phyloP scores from a whole-genome alignment of 805 yeast genomes.

The Diddensiella santjacobensis region DNA sequence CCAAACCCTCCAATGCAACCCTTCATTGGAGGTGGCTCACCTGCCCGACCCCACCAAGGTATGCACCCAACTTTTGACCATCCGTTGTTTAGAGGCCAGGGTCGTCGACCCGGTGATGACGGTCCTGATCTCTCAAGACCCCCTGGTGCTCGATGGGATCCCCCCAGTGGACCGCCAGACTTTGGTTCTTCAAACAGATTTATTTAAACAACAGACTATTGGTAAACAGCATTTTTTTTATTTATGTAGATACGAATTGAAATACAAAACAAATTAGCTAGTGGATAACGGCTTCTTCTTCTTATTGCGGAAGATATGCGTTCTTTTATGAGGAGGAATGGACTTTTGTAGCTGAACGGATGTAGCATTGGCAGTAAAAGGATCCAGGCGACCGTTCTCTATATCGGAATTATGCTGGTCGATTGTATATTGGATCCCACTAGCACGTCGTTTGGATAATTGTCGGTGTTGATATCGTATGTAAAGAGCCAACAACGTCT shows the following conservation, averaged over 20 bases:
- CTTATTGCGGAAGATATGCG: neutral
- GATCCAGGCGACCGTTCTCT: neutral
- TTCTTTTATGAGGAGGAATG: neutral
- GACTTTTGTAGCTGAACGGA: neutral
- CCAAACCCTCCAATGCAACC: constrained; percentile 35
- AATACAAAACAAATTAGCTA: neutral
- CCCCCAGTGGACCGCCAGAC: constrained; percentile 30
- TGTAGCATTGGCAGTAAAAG: constrained; percentile 1
- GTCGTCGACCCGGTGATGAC: constrained; percentile 16
- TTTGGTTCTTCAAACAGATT: constrained; percentile 21
- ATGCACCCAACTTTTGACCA: constrained; percentile 35
- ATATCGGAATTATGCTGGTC: neutral
- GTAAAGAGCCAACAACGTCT: constrained; percentile 10
- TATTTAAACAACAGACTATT: neutral
- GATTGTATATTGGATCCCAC: neutral
- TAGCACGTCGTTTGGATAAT: constrained; percentile 1
- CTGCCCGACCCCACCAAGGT: constrained; percentile 23
- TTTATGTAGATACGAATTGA: neutral
- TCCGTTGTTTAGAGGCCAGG: constrained; percentile 27
- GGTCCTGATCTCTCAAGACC: constrained; percentile 29
- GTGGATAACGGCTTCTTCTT: neutral
- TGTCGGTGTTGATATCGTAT: neutral
- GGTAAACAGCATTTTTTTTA: neutral
- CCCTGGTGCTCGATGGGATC: constrained; percentile 40
- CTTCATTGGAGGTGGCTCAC: constrained; percentile 18